Base-by-base conservation (phyloP, 2,329 filamentous ascomycete genomes). In the Aspergillus quadrilineatus region DNA sequence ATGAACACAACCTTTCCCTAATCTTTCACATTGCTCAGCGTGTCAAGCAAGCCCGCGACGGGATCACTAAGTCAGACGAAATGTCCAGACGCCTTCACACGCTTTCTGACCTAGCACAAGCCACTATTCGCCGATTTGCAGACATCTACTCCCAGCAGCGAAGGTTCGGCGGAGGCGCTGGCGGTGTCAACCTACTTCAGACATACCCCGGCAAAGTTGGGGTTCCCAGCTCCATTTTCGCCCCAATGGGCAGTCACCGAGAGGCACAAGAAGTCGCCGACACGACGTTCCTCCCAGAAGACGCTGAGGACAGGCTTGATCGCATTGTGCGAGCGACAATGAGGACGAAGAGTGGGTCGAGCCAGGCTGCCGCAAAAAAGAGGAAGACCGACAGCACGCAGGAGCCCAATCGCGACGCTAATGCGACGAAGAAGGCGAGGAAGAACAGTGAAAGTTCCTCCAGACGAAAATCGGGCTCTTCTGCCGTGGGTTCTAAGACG, bases 21-120 rank as follows among this genome's bases (percentile, higher is more conserved):
- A 92, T 99, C 41, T 94, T 89, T 78, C 91, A 94, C 72, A 89
- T 97, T 60, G 92, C 92, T 10, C 92, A 97, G 74, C 86, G 92
- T 8, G 88, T 96, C 53, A 99, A 99, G 79, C 89, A 93, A 73
- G 89, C 92, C 8, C 83, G 85, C 42, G 94, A 99, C 71, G 89
- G 85, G 10, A 85, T 97, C 58, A 82, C 83, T 26, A 82, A 73
- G 45, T 71, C 85, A 0, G 72, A 77, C 29, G 66, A 71, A 22
- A 72, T 77, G 8, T 75, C 70, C n/a, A 70, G 69, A 29, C 71
- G 75, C 60, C 80, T 99, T 0, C 96, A 97, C 70, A 86, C 92
- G 5, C 76, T 99, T 37, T 92, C 90, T 50, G 94, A 99, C 72
- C 82, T 99, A 8, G 86, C 92, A 0, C 90, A 94, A 73, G 84